Percentiles rank a stretch among this genome's conserved stretches.
Conservation (phyloP, 2,329 filamentous ascomycete genomes). For the Colletotrichum siamense region DNA sequence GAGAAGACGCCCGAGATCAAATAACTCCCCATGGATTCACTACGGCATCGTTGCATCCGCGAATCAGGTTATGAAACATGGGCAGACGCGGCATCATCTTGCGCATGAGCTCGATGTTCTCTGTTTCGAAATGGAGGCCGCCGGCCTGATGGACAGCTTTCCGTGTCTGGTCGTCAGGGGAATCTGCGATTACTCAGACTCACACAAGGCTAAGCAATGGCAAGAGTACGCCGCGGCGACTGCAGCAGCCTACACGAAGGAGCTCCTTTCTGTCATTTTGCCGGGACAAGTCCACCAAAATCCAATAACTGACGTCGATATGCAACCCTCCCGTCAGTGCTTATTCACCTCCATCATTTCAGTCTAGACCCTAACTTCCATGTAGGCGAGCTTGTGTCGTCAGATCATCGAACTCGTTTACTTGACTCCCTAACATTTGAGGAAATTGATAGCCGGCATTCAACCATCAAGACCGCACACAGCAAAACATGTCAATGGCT, state of each 20-base stretch:
- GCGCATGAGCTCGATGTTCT: not conserved
- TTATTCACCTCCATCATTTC: no score
- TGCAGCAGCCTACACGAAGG: constrained; percentile 30
- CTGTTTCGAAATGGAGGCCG: constrained; percentile 35
- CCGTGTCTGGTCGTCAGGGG: constrained; percentile 40
- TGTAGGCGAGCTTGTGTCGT: rapidly evolving
- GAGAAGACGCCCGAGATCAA: no score
- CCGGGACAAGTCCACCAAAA: not conserved
- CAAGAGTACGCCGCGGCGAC: constrained; percentile 36
- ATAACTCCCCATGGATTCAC: no score
- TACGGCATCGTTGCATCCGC: constrained; percentile 20
- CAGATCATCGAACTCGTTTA: not conserved
- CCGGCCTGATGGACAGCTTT: constrained; percentile 27
- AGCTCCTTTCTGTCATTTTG: not conserved
- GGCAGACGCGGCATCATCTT: not conserved
- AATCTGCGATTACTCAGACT: constrained; percentile 43
- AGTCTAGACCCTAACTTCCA: no score
- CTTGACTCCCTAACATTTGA: constrained; percentile 40
- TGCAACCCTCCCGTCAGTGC: no score
- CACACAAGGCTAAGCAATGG: constrained; percentile 41
- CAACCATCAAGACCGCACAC: constrained; percentile 40
- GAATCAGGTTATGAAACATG: constrained; percentile 25
- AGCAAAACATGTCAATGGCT: constrained; percentile 47
- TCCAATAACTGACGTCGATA: no score
- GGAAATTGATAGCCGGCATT: constrained; percentile 41